phyloP scores from a whole-genome alignment of 2,329 filamentous ascomycete genomes.

The Leptographium galeiforme region DNA sequence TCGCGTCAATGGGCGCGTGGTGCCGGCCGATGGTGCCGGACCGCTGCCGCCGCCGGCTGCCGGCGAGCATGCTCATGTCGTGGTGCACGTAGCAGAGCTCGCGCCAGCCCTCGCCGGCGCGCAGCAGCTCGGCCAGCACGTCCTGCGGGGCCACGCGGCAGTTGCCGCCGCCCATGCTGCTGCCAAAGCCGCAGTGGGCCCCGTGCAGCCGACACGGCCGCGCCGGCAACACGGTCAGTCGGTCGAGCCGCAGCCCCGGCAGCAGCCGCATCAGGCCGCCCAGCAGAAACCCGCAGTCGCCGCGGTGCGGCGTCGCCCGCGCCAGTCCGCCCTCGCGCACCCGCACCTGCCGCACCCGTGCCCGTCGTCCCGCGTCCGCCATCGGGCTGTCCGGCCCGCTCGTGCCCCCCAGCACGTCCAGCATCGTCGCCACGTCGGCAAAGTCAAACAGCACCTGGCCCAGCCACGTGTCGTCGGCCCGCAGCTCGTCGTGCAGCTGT shows the following conservation, averaged over 20 bases:
- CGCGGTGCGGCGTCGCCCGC: constrained; percentile 2
- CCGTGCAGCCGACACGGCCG: constrained; percentile 9
- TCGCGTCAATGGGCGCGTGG: constrained; percentile 9
- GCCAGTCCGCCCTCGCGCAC: constrained; percentile 10
- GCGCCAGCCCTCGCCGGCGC: constrained; percentile 10
- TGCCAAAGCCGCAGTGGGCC: not conserved
- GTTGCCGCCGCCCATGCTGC: not conserved
- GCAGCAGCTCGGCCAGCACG: constrained; percentile 10
- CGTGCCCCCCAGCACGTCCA: constrained; percentile 10
- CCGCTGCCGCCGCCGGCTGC: constrained; percentile 2
- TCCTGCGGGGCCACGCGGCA: constrained; percentile 6
- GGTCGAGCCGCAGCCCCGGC: constrained; percentile 10
- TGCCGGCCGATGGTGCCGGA: not conserved
- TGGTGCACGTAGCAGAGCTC: constrained; percentile 13
- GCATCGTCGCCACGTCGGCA: constrained; percentile 11
- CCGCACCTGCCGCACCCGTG: constrained; percentile 9
- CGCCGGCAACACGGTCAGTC: constrained; percentile 10
- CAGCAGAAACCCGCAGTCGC: constrained; percentile 6
- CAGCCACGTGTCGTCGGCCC: constrained; percentile 10
- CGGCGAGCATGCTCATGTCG: constrained; percentile 9
- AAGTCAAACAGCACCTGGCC: constrained; percentile 13
- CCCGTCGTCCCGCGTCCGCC: not conserved
- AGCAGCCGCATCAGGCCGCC: constrained; percentile 12
- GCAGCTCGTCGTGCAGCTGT: constrained; percentile 11
- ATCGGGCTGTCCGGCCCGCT: not conserved